These are phyloP conservation scores for Panaeolus cyanescens DNA, from an alignment of 768 basidiomycete species.

Conservation along the genomic window DNA sequence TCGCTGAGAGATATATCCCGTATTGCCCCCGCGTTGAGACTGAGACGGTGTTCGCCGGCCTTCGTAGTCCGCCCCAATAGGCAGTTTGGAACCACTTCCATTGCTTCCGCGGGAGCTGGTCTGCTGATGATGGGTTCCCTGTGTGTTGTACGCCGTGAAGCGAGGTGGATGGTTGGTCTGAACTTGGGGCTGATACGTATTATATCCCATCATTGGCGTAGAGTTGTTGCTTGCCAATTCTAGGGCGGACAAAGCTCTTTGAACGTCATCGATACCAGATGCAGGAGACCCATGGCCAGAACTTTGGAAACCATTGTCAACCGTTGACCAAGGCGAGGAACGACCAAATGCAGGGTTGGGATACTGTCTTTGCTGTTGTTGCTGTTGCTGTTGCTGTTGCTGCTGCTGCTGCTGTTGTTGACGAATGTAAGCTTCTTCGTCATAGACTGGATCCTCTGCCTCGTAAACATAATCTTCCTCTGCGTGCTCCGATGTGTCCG, in stretches of 20 bases:
- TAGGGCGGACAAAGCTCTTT: conserved; percentile 69
- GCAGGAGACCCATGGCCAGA: conserved; percentile 29
- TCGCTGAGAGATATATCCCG: conserved; percentile 35
- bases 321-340: conserved; percentile 66
- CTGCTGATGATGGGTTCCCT: conserved; percentile 43
- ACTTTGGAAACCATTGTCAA: conserved; percentile 60
- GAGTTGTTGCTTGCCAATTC: conserved; percentile 51
- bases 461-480: conserved; percentile 55
- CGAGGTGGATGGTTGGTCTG: conserved; percentile 69
- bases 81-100: conserved; percentile 43
- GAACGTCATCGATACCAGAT: conserved; percentile 69
- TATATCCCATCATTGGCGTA: conserved; percentile 17
- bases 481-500: conserved; percentile 38
- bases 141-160: conserved; percentile 58
- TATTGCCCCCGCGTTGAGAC: conserved; percentile 35
- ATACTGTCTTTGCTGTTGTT: conserved; percentile 40
- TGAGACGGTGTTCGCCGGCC: conserved; percentile 63
- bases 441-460: conserved; percentile 47
- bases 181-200: conserved; percentile 41
- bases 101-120: conserved; percentile 34
- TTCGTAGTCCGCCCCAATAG: conserved; percentile 64
- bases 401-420: conserved; percentile 27
- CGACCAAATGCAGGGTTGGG: conserved; percentile 62
- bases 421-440: conserved; percentile 59
- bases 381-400: conserved; percentile 16